These are phyloP conservation scores for Poterioochromonas sp. DNA, from an alignment of 352 stramenopile genomes.

Conservation along the genomic window DNA sequence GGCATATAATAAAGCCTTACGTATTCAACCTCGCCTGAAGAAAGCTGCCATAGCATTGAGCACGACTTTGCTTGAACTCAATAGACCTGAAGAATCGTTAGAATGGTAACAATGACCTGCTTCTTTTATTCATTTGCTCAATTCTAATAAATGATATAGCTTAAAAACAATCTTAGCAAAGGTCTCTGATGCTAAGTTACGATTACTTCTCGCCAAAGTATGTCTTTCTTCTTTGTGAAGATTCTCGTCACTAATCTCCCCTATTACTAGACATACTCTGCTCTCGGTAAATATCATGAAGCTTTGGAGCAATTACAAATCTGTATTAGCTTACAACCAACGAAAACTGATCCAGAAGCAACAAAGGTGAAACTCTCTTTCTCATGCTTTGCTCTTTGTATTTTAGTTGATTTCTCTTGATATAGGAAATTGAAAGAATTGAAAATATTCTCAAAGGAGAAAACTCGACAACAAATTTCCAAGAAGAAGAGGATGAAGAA, in stretches of 20 bases:
- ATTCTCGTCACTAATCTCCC: neutral
- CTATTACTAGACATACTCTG: neutral
- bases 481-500: neutral
- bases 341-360: too few species aligned
- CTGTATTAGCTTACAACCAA: neutral
- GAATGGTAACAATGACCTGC: neutral
- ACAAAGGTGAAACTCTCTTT: too few species aligned
- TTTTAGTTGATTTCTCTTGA: too few species aligned
- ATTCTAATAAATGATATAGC: neutral
- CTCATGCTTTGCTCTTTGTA: too few species aligned
- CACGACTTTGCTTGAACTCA: neutral
- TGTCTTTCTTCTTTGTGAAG: neutral
- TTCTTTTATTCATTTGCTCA: neutral
- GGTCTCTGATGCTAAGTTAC: neutral
- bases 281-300: neutral
- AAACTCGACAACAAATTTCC: neutral
- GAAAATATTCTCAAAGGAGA: neutral
- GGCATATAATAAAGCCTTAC: constrained; percentile 1
- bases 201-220: neutral
- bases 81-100: neutral
- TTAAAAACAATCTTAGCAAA: neutral
- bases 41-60: neutral
- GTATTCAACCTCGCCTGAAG: neutral
- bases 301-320: neutral
- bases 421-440: neutral